Conservation (phyloP, 495 filamentous ascomycete genomes). For the Penicillium turbatum region DNA sequence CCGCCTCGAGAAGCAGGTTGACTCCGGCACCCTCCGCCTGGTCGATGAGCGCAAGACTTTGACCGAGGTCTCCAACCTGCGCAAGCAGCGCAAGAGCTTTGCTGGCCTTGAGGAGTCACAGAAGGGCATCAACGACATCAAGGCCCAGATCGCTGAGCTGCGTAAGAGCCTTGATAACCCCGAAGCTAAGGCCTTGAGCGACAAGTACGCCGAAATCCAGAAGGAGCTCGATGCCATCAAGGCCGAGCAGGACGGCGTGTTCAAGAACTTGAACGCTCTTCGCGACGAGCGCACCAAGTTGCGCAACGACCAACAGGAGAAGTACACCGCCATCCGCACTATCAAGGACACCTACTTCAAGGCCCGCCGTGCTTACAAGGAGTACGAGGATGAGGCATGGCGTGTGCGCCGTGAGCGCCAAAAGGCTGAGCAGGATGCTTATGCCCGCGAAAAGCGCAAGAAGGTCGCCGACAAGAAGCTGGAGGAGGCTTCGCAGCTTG, state of each 20-base stretch:
- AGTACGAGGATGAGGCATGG: constrained; percentile 76
- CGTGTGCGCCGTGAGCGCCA: constrained; percentile 71
- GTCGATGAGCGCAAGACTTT: constrained; percentile 97
- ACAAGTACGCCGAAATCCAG: constrained; percentile 75
- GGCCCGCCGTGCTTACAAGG: constrained; percentile 67
- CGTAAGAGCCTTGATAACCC: constrained; percentile 85
- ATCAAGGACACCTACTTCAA: constrained; percentile 83
- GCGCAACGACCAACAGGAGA: constrained; percentile 75
- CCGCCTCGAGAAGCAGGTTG: constrained; percentile 74
- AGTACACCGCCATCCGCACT: constrained; percentile 71
- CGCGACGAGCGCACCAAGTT: constrained; percentile 84
- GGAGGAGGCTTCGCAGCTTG: constrained; percentile 83
- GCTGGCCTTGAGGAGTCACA: constrained; percentile 73
- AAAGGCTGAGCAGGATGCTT: constrained; percentile 71
- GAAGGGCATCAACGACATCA: constrained; percentile 78
- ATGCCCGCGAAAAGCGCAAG: constrained; percentile 68
- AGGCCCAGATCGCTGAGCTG: constrained; percentile 77
- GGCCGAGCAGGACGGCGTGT: constrained; percentile 81
- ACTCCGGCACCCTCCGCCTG: constrained; percentile 81
- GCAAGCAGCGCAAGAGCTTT: constrained; percentile 88
- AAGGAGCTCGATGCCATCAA: constrained; percentile 84
- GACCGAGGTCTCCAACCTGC: constrained; percentile 70
- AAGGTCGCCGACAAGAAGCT: constrained; percentile 79
- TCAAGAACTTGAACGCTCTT: constrained; percentile 78
- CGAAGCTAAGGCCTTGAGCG: constrained; percentile 81